These are phyloP conservation scores for Leptographium radiaticola DNA, from an alignment of 2,329 filamentous ascomycete species.

Conservation along the genomic window DNA sequence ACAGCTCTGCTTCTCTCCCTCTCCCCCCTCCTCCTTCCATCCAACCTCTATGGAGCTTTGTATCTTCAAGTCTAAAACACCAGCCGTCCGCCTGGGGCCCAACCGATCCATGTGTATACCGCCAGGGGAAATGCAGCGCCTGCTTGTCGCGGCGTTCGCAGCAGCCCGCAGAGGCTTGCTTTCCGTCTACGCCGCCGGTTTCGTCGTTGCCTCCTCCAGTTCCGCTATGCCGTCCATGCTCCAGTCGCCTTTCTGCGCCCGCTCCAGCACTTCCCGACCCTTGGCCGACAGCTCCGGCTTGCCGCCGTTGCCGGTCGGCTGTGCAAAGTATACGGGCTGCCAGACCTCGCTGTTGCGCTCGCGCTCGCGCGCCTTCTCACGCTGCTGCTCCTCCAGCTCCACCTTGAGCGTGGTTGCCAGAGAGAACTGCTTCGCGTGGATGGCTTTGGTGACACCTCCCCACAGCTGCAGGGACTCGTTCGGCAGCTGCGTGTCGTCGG, in stretches of 20 bases:
- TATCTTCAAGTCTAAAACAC: too few relatives aligned
- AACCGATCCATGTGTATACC: not conserved
- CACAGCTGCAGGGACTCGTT: conserved; percentile 88
- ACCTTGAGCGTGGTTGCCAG: conserved; percentile 79
- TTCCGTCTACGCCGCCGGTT: not conserved
- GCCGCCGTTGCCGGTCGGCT: conserved; percentile 40
- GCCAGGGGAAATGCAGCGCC: not conserved
- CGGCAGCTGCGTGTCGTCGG: conserved; percentile 62
- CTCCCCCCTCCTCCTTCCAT: not conserved
- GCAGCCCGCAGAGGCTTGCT: not conserved
- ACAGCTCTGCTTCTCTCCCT: too few relatives aligned
- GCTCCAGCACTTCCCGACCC: conserved; percentile 35
- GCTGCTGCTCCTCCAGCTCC: conserved; percentile 81
- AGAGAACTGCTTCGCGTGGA: conserved; percentile 67
- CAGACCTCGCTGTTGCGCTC: conserved; percentile 58
- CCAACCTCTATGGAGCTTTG: too few relatives aligned
- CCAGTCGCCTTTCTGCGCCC: conserved; percentile 41
- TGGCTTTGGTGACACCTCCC: conserved; percentile 77
- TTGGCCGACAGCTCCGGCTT: conserved; percentile 42
- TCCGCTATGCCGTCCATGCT: conserved; percentile 16
- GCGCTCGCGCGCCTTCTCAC: conserved; percentile 70
- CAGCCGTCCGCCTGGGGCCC: not conserved
- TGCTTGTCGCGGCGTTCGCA: not conserved
- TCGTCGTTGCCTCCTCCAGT: not conserved
- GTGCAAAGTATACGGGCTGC: conserved; percentile 78